Conservation (phyloP, 2,329 filamentous ascomycete species). For the Cladophialophora psammophila region DNA sequence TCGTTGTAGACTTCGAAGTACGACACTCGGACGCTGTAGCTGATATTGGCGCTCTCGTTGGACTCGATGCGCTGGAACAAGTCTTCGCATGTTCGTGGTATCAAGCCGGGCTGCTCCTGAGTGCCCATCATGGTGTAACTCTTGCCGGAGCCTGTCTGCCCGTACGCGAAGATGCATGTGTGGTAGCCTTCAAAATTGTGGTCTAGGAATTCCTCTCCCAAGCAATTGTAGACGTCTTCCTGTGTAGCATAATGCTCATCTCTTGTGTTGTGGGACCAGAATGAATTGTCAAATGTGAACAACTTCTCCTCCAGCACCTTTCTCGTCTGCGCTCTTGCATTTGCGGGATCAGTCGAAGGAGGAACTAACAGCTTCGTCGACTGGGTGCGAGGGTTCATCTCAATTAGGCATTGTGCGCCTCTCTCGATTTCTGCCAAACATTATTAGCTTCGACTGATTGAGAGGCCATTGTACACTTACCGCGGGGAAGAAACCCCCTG, state of each 20-base stretch:
- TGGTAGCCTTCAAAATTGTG: constrained; percentile 99
- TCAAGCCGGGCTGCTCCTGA: constrained; percentile 83
- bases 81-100: constrained; percentile 94
- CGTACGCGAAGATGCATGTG: constrained; percentile 98
- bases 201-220: constrained; percentile 96
- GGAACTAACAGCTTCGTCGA: constrained; percentile 81
- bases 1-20: constrained; percentile 99
- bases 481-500: constrained; percentile 78
- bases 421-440: constrained; percentile 74
- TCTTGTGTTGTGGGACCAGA: constrained; percentile 86
- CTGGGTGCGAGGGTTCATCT: constrained; percentile 89
- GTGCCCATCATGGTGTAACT: constrained; percentile 98
- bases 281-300: constrained; percentile 97
- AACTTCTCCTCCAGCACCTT: constrained; percentile 84
- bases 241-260: constrained; percentile 91
- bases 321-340: constrained; percentile 68
- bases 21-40: constrained; percentile 95
- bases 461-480: constrained; percentile 53
- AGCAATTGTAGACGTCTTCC: constrained; percentile 89
- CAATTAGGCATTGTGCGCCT: constrained; percentile 82
- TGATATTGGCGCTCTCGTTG: constrained; percentile 86
- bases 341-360: constrained; percentile 56
- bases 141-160: constrained; percentile 96
- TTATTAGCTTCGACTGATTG: constrained; percentile 4
- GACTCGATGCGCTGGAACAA: constrained; percentile 91